Conservation (phyloP, 257 asterid genomes). For the Solanum appendiculatum region DNA sequence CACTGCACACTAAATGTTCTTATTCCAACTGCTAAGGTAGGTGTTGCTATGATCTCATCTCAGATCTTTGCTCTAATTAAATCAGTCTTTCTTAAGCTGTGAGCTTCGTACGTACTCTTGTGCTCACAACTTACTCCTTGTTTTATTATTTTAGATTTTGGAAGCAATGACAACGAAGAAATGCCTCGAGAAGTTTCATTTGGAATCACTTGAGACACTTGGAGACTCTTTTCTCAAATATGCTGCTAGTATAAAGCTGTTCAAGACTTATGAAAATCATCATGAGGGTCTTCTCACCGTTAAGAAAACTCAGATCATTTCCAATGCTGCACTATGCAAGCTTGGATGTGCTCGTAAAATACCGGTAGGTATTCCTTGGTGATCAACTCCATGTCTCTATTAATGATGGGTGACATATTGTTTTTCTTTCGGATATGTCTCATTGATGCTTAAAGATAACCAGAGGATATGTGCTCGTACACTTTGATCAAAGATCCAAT, state of each 20-base stretch:
- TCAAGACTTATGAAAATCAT: constrained; percentile 38
- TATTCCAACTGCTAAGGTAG: constrained; percentile 48
- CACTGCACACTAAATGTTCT: constrained; percentile 30
- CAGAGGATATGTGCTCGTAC: background rate
- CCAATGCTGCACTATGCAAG: constrained; percentile 59
- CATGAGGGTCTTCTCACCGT: constrained; percentile 76
- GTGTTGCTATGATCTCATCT: background rate
- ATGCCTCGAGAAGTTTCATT: constrained; percentile 63
- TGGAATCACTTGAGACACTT: constrained; percentile 84
- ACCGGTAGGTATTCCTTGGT: constrained; percentile 33
- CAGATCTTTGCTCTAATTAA: background rate
- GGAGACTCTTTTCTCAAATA: constrained; percentile 91
- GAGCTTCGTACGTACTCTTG: background rate
- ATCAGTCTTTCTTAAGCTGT: background rate
- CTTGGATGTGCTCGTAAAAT: constrained; percentile 63
- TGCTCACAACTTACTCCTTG: background rate
- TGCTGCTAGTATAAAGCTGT: constrained; percentile 59
- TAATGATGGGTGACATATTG: background rate
- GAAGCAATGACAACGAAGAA: constrained; percentile 86
- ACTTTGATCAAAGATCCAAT: background rate
- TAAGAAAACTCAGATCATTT: constrained; percentile 35
- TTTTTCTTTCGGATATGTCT: background rate
- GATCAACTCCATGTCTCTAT: background rate
- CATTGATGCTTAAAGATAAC: background rate
- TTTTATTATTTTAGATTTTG: constrained; percentile 37